A percentile compares a stretch with the other conserved stretches of the same genome.
phyloP scores from a whole-genome alignment of 2,329 filamentous ascomycete species.

The Pochonia chlamydosporia region DNA sequence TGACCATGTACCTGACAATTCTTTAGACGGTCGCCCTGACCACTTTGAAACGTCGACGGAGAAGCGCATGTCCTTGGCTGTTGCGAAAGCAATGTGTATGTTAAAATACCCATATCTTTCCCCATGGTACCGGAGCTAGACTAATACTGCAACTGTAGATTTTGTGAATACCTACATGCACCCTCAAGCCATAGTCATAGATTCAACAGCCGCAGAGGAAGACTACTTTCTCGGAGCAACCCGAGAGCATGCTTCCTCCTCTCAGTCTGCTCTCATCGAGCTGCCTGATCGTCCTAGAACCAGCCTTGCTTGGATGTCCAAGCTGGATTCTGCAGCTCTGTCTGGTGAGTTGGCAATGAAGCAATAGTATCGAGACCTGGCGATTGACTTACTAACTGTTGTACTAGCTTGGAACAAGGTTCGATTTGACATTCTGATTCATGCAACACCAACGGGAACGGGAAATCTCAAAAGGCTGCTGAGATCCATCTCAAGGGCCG shows the following conservation, averaged over 20 bases:
- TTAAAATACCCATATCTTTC: neutral
- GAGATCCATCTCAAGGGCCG: constrained; percentile 66
- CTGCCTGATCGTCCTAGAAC: constrained; percentile 60
- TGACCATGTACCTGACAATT: constrained; percentile 11
- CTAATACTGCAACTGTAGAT: constrained; percentile 19
- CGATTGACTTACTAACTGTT: constrained; percentile 7
- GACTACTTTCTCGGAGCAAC: constrained; percentile 59
- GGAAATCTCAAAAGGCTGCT: constrained; percentile 74
- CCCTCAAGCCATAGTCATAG: constrained; percentile 70
- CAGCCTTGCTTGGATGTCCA: constrained; percentile 69
- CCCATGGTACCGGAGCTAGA: neutral
- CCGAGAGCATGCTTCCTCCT: constrained; percentile 44
- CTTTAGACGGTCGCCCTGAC: constrained; percentile 69
- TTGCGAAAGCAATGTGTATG: constrained; percentile 58
- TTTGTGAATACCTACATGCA: constrained; percentile 70
- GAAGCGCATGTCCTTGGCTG: constrained; percentile 58
- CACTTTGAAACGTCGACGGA: constrained; percentile 64
- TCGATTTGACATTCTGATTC: constrained; percentile 76
- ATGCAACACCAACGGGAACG: constrained; percentile 63
- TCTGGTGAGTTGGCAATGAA: constrained; percentile 40
- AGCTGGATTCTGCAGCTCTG: constrained; percentile 68
- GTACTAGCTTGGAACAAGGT: constrained; percentile 67
- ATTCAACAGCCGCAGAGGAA: constrained; percentile 63
- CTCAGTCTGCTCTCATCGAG: constrained; percentile 63
- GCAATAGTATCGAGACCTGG: too few relatives aligned